Percentiles rank a stretch among this genome's conserved stretches.
Conservation (phyloP, 1,284 basidiomycete species). For the Moesziomyces aphidis region DNA sequence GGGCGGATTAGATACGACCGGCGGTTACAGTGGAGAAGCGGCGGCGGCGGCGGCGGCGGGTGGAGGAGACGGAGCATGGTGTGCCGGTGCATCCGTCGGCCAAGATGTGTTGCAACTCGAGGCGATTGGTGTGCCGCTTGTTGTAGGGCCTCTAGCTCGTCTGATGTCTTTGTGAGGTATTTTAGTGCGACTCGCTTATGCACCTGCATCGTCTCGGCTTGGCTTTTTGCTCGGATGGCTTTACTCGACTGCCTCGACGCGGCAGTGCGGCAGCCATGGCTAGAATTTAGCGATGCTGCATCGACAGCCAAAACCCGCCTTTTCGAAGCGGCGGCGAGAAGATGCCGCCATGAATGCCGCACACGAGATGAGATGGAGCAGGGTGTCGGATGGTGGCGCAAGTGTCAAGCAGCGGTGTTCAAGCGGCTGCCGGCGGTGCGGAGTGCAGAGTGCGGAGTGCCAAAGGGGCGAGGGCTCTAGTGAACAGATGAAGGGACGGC, state of each 20-base stretch:
- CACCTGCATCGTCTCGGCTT: conserved; percentile 2
- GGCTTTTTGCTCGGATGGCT: too few relatives aligned
- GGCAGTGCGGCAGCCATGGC: too few relatives aligned
- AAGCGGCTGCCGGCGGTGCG: background rate
- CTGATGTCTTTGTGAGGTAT: background rate
- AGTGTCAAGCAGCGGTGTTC: too few relatives aligned
- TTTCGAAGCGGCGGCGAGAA: too few relatives aligned
- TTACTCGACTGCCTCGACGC: too few relatives aligned
- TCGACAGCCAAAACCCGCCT: too few relatives aligned
- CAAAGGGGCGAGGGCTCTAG: background rate
- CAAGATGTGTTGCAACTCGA: background rate
- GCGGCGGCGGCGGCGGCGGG: background rate
- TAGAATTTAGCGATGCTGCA: background rate
- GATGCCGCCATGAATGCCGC: too few relatives aligned
- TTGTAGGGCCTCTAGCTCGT: background rate
- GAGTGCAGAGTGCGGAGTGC: background rate
- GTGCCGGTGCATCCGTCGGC: conserved; percentile 23
- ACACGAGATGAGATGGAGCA: too few relatives aligned
- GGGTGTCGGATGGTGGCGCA: too few relatives aligned
- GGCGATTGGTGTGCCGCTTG: background rate
- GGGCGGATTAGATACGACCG: background rate
- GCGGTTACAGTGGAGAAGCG: background rate
- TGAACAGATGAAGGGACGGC: background rate
- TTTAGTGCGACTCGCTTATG: conserved; percentile 27
- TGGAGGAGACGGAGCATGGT: conserved; percentile 11